Conservation (phyloP, 345 rosid species). For the Eucalyptus curtisii region DNA sequence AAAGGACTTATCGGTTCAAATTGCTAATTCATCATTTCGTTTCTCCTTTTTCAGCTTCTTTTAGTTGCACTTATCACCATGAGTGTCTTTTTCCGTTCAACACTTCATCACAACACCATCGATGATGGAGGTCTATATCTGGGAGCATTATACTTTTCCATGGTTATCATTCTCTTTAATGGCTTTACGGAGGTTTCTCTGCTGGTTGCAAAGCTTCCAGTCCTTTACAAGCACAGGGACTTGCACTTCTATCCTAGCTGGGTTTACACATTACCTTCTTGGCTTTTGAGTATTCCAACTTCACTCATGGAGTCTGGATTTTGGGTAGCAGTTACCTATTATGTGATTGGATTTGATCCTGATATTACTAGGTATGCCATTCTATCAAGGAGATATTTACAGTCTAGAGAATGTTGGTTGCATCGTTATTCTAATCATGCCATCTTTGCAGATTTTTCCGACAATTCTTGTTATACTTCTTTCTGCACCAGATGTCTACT, state of each 20-base stretch:
- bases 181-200: slow-evolving; percentile 97
- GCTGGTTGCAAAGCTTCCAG: slow-evolving; percentile 94
- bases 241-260: slow-evolving; percentile 94
- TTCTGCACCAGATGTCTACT: slow-evolving; percentile 91
- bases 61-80: slow-evolving; percentile 85
- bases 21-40: background rate
- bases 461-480: slow-evolving; percentile 77
- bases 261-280: slow-evolving; percentile 90
- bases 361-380: slow-evolving; percentile 44
- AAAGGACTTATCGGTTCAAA: background rate
- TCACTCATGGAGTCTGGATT: slow-evolving; percentile 84
- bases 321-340: slow-evolving; percentile 90
- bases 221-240: slow-evolving; percentile 94
- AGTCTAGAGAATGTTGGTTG: background rate
- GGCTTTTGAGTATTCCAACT: slow-evolving; percentile 80
- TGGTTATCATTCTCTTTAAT: slow-evolving; percentile 94
- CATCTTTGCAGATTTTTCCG: slow-evolving; percentile 57
- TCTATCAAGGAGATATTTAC: background rate
- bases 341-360: slow-evolving; percentile 91
- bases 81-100: slow-evolving; percentile 91
- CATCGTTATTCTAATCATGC: background rate
- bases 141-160: slow-evolving; percentile 87
- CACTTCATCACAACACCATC: slow-evolving; percentile 66
- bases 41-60: slow-evolving; percentile 61
- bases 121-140: slow-evolving; percentile 88